These are phyloP conservation scores for Talaromyces liani DNA, from an alignment of 495 filamentous ascomycete species.

Conservation along the genomic window DNA sequence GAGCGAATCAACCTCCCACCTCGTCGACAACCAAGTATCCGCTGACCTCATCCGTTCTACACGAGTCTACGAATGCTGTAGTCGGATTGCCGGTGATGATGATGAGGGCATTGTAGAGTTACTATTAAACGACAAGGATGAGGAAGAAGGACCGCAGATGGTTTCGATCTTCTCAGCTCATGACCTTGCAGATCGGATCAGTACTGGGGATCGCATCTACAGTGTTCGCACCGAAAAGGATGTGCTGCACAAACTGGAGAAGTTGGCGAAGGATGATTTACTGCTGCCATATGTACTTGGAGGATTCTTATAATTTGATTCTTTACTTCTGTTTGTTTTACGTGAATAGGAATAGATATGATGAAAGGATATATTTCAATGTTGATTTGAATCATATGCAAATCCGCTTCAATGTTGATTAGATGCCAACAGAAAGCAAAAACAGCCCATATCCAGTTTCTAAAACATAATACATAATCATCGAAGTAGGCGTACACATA, in stretches of 20 bases:
- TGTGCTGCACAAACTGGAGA: not conserved
- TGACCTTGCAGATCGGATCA: too few species aligned
- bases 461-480: conserved; percentile 7
- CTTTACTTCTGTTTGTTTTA: not conserved
- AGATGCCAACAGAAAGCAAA: not conserved
- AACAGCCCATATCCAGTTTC: not conserved
- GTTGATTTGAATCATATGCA: not conserved
- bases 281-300: not conserved
- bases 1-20: too few species aligned
- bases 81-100: too few species aligned
- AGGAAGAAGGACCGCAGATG: too few species aligned
- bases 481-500: conserved; percentile 8
- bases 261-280: not conserved
- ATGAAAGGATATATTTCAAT: not conserved
- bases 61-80: too few species aligned
- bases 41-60: too few species aligned
- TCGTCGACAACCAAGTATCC: too few species aligned
- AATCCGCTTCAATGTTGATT: not conserved
- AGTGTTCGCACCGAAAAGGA: not conserved
- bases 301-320: not conserved
- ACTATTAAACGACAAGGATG: too few species aligned
- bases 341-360: not conserved
- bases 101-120: too few species aligned
- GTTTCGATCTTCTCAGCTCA: too few species aligned
- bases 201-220: not conserved